phyloP scores from a whole-genome alignment of 75 land plant species.

The Selaginella moellendorffii region DNA sequence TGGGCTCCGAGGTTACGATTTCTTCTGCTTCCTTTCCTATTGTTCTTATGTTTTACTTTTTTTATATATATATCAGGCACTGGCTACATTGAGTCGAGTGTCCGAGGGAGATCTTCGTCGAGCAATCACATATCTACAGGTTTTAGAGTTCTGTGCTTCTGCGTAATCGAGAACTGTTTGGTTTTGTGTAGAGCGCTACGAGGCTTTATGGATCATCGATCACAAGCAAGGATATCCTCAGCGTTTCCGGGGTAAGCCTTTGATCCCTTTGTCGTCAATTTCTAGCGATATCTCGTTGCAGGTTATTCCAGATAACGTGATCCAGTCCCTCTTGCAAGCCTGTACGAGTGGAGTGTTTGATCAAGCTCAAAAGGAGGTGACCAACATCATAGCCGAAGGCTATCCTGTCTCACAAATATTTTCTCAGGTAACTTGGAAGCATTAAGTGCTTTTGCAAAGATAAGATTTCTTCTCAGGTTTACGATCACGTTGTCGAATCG shows the following conservation, averaged over 20 bases:
- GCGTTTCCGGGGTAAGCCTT: conserved; percentile 79
- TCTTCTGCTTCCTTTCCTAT: conserved; percentile 7
- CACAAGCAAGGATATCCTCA: conserved; percentile 57
- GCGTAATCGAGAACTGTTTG: background rate
- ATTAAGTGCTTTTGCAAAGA: background rate
- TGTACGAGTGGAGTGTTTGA: conserved; percentile 85
- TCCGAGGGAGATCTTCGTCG: conserved; percentile 98
- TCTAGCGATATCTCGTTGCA: conserved; percentile 13
- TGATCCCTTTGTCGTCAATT: background rate
- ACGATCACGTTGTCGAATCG: conserved; percentile 52
- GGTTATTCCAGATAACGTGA: conserved; percentile 60
- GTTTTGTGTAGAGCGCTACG: conserved; percentile 62
- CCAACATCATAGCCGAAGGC: conserved; percentile 72
- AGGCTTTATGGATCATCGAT: conserved; percentile 93
- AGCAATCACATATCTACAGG: conserved; percentile 92
- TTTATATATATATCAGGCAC: conserved; percentile 34
- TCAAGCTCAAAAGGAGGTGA: conserved; percentile 63
- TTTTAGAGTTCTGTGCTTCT: conserved; percentile 8
- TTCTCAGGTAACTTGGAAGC: conserved; percentile 40
- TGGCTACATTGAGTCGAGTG: conserved; percentile 63
- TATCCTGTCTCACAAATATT: conserved; percentile 84
- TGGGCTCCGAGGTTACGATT: conserved; percentile 57
- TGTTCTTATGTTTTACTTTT: background rate
- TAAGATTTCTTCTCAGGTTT: conserved; percentile 32
- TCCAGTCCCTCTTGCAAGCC: conserved; percentile 40